These are phyloP conservation scores for Nakazawaea sp. DNA, from an alignment of 805 yeast species.

Conservation along the genomic window DNA sequence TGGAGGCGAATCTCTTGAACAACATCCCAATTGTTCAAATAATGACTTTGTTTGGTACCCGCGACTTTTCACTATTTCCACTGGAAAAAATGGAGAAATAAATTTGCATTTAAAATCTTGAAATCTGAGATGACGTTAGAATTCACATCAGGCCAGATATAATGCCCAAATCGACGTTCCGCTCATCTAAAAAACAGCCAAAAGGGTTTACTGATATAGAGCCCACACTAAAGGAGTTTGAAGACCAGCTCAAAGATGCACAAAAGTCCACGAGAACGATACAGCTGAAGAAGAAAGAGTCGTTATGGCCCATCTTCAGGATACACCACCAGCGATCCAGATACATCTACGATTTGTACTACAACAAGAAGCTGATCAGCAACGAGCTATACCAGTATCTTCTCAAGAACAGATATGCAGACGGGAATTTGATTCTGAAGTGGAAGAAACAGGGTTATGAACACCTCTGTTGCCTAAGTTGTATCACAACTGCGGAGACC, in stretches of 20 bases:
- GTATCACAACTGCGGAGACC: slow-evolving; percentile 60
- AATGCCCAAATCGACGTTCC: slow-evolving; percentile 41
- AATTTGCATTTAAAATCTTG: too few species aligned
- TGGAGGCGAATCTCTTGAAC: not conserved
- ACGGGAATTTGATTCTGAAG: slow-evolving; percentile 69
- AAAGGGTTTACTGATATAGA: slow-evolving; percentile 65
- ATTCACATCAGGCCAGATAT: too few species aligned
- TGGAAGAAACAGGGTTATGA: slow-evolving; percentile 65
- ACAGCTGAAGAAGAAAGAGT: slow-evolving; percentile 40
- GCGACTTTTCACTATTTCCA: too few species aligned
- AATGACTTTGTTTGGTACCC: too few species aligned
- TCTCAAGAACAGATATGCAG: slow-evolving; percentile 57
- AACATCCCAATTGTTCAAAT: too few species aligned
- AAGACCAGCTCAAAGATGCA: slow-evolving; percentile 47
- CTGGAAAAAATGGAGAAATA: too few species aligned
- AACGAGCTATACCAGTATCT: slow-evolving; percentile 69
- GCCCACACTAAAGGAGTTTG: slow-evolving; percentile 58
- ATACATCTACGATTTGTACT: slow-evolving; percentile 68
- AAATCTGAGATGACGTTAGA: too few species aligned
- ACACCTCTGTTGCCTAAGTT: slow-evolving; percentile 72
- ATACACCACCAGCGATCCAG: slow-evolving; percentile 71
- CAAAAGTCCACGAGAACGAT: slow-evolving; percentile 26
- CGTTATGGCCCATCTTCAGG: slow-evolving; percentile 63
- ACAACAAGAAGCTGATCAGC: slow-evolving; percentile 62
- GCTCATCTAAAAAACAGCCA: slow-evolving; percentile 53